These are phyloP conservation scores for Candida berthetii DNA, from an alignment of 805 yeast genomes.

Conservation along the genomic window DNA sequence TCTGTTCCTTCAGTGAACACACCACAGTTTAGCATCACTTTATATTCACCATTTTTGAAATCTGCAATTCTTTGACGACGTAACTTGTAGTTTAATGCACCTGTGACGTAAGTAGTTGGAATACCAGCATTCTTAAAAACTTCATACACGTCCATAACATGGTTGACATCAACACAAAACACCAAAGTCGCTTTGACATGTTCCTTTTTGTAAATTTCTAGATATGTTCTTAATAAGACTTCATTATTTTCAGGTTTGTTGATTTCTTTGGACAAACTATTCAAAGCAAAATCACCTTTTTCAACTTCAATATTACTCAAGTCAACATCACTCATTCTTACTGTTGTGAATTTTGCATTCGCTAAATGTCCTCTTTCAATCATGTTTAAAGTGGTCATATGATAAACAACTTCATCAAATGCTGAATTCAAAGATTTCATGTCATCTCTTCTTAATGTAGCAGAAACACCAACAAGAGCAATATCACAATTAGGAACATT, in stretches of 20 bases:
- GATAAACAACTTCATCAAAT: conserved; percentile 71
- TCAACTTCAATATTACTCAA: conserved; percentile 22
- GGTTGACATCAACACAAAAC: conserved; percentile 72
- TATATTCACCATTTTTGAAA: conserved; percentile 56
- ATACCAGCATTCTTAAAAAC: conserved; percentile 55
- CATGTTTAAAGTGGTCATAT: conserved; percentile 59
- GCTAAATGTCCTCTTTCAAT: conserved; percentile 63
- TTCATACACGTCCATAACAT: conserved; percentile 48
- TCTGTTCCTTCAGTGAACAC: conserved; percentile 95
- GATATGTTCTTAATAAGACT: conserved; percentile 46
- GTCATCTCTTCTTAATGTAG: conserved; percentile 80
- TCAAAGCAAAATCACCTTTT: conserved; percentile 48
- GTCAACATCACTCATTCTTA: conserved; percentile 39
- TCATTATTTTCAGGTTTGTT: conserved; percentile 50
- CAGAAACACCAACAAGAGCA: conserved; percentile 78
- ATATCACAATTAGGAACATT: conserved; percentile 31
- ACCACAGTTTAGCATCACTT: conserved; percentile 80
- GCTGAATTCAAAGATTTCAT: conserved; percentile 47
- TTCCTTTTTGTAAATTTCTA: conserved; percentile 32
- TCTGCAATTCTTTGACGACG: conserved; percentile 47
- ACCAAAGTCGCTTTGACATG: conserved; percentile 57
- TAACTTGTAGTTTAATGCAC: conserved; percentile 44
- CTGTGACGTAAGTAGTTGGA: conserved; percentile 66
- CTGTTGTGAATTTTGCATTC: conserved; percentile 59
- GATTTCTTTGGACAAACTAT: conserved; percentile 45